phyloP scores from a whole-genome alignment of 768 basidiomycete genomes.

The Boletus fagicola region DNA sequence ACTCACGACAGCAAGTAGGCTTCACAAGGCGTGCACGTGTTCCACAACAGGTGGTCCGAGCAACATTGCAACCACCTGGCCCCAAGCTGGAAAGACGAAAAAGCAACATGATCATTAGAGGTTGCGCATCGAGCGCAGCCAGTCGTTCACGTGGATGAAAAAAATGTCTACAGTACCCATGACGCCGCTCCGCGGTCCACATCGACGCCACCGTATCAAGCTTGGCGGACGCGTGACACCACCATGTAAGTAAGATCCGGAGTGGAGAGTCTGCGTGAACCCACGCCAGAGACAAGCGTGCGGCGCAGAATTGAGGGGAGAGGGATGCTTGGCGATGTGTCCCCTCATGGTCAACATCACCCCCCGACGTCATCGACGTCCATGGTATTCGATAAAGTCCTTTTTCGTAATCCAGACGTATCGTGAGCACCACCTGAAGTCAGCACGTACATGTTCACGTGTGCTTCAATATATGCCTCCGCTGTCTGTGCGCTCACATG shows the following conservation, averaged over 20 bases:
- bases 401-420: not conserved
- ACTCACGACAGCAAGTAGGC: too few relatives aligned
- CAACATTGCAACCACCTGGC: not conserved
- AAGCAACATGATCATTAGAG: constrained; percentile 4
- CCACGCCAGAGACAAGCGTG: not conserved
- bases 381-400: not conserved
- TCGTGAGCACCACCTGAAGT: not conserved
- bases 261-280: not conserved
- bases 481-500: constrained; percentile 27
- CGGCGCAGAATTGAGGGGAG: not conserved
- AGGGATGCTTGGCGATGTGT: not conserved
- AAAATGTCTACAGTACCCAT: not conserved
- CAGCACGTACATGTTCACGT: constrained; percentile 37
- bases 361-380: constrained; percentile 10
- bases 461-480: constrained; percentile 36
- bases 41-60: not conserved
- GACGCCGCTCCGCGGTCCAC: not conserved
- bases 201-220: constrained; percentile 6
- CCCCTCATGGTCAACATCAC: constrained; percentile 5
- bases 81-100: not conserved
- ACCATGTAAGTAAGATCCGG: constrained; percentile 8
- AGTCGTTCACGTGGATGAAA: not conserved
- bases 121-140: not conserved
- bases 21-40: constrained; percentile 10
- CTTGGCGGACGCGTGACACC: not conserved